These are phyloP conservation scores for Colletotrichum sublineola DNA, from an alignment of 2,329 filamentous ascomycete species.

Conservation along the genomic window DNA sequence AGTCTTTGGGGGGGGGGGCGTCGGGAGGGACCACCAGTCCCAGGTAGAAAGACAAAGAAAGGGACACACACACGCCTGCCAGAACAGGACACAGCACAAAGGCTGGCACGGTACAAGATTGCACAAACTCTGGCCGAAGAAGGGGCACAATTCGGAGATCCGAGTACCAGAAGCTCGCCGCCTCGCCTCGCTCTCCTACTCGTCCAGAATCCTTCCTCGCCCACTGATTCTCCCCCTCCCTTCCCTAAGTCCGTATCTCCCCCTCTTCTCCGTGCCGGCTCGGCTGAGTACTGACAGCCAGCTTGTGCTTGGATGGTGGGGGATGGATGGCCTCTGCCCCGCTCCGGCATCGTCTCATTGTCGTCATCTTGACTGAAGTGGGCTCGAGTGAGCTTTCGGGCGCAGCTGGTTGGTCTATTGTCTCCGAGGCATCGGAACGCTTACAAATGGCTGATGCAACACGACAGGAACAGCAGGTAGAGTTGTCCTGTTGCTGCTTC, in stretches of 20 bases:
- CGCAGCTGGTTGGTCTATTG: conserved; percentile 24
- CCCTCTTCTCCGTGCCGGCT: not conserved
- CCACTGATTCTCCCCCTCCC: not conserved
- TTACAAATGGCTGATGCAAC: conserved; percentile 29
- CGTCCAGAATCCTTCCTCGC: conserved; percentile 1
- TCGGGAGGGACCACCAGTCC: conserved; percentile 8
- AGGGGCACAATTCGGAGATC: conserved; percentile 34
- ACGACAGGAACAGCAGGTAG: not conserved
- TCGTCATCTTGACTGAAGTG: conserved; percentile 30
- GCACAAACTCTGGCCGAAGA: conserved; percentile 30
- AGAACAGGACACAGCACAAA: not conserved
- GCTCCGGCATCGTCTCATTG: conserved; percentile 33
- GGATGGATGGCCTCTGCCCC: conserved; percentile 27
- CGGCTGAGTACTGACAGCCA: not conserved
- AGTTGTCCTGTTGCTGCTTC: not conserved
- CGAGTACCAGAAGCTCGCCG: conserved; percentile 39
- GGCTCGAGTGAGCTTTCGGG: conserved; percentile 11
- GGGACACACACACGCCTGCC: not conserved
- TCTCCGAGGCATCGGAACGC: conserved; percentile 1
- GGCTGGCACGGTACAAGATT: conserved; percentile 25
- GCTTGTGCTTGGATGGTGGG: conserved; percentile 32
- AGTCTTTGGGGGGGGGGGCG: conserved; percentile 11
- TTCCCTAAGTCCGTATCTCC: conserved; percentile 3
- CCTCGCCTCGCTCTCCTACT: conserved; percentile 25
- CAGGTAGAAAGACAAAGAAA: conserved; percentile 8